phyloP scores from a whole-genome alignment of 1,284 basidiomycete genomes.

The Pterulicium gracile region DNA sequence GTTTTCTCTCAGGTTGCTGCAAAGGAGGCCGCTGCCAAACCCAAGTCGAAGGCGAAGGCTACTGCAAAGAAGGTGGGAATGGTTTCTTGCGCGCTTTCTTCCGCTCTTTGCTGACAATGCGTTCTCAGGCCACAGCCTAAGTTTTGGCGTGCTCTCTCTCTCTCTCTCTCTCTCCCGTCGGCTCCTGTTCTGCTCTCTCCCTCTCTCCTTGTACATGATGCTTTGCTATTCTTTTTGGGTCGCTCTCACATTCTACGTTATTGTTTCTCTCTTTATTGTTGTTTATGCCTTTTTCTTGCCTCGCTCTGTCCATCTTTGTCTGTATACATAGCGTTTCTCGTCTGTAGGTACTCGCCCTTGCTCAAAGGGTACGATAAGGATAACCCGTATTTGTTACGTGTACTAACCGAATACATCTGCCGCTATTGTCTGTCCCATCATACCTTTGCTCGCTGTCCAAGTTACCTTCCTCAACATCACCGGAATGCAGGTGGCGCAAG shows the following conservation, averaged over 20 bases:
- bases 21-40: constrained; percentile 18
- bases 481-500: too few species aligned
- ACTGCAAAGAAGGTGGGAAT: constrained; percentile 21
- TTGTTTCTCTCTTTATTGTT: neutral
- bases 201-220: constrained; percentile 10
- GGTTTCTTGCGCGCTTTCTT: constrained; percentile 6
- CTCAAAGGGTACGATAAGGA: too few species aligned
- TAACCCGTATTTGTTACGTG: too few species aligned
- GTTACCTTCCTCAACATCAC: too few species aligned
- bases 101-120: constrained; percentile 3
- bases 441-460: too few species aligned
- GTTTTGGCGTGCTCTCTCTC: constrained; percentile 2
- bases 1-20: constrained; percentile 6
- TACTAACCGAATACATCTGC: too few species aligned
- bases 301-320: neutral
- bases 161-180: constrained; percentile 10
- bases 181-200: constrained; percentile 1
- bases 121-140: constrained; percentile 16
- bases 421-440: too few species aligned
- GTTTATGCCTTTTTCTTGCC: neutral
- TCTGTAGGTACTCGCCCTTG: too few species aligned
- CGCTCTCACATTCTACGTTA: constrained; percentile 8
- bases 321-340: too few species aligned
- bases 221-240: constrained; percentile 12
- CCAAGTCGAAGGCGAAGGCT: constrained; percentile 23